Base-by-base conservation (phyloP, 192 early-diverging fungal genomes). In the Polychytrium aggregatum region DNA sequence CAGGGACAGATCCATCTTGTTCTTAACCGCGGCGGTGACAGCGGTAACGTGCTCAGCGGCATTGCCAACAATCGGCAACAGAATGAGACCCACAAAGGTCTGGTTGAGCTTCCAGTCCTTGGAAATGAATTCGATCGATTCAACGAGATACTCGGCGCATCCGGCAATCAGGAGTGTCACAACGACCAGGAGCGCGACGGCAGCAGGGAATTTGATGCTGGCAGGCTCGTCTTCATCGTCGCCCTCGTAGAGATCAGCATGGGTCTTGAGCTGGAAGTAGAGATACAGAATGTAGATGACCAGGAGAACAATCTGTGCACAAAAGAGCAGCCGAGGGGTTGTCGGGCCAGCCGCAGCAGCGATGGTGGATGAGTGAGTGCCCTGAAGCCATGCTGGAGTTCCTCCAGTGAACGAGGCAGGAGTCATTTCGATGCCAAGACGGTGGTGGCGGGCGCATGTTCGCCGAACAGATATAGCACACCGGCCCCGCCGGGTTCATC, bases 1-100 rank as follows among this genome's bases (percentile, higher is more conserved):
- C 46, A 97, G 74, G 0, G 86, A 83, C 35, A 97, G 57, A 55
- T 95, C 86, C 90, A 90, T 92, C 67, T 92, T 92, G 71, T 90
- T 81, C 56, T 83, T 80, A 43, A 85, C 75, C 1, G 90, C 84
- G 11, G 77, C 80, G 0, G 75, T 78, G 20, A 89, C 70, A 20
- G 88, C 88, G 0, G 85, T 89, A 25, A 88, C 76, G 57, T 94
- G 87, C 67, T 90, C 86, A 16, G 87, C 86, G 2, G 85, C 88
- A 49, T 92, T 92, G 29, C 90, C 90, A 20, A 94, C 90, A 33
- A 94, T 86, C 2, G 91, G 90, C 30, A 97, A 53, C 11, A 97
- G 52, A 55, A 94, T 84, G 33, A 97, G 76, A 36, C 91, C 91
- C 29, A 97, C 83, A 64, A 97, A 97, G 3, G 82, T 82, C n/a